Base-by-base conservation (phyloP, 2,329 filamentous ascomycete genomes). In the Thelonectria discophora region DNA sequence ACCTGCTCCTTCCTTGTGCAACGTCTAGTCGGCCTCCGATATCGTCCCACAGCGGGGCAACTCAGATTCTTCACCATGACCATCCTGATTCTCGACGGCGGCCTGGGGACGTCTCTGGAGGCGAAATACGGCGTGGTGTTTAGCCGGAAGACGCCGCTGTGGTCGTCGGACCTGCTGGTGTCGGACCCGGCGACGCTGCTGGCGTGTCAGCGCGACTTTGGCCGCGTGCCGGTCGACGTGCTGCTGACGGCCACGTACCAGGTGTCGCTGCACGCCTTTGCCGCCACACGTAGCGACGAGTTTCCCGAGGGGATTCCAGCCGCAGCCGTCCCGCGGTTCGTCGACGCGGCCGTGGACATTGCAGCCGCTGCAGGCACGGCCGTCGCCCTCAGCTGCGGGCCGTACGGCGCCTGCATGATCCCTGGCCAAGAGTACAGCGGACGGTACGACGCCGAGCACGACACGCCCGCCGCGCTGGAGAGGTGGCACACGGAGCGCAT, bases 221-320 rank as follows among this genome's bases (percentile, higher is more conserved):
- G 77, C 54, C 62, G 70, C 8, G 82, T 85, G 2, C 87, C 86
- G 37, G 84, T 85, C 57, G 86, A 91, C 70, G 79, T 91, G 27
- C 74, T 91, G 18, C 80, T 89, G 48, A 90, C 87, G 10, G 88
- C 88, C 8, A 91, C 89, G 0, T 91, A 91, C 72, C 88, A 91
- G 71, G 78, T 85, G 1, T 89, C 85, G 0, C 73, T 81, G 8
- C 77, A 84, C 11, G 88, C 84, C 0, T 89, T 90, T 65, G 73
- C 74, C 3, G 77, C 76, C 39, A 88, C 86, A 1, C 78, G 63
- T 55, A 81, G 78, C 1, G 17, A 74, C 0, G 65, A 75, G 2
- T 79, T 75, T 47, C 81, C 83, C 0, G 20, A 76, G 4, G 85
- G 84, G 2, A 78, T 87, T 24, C 62, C 72, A 3, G 67, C 71